Base-by-base conservation (phyloP, 2,329 filamentous ascomycete species). In the Aureobasidium sp. region DNA sequence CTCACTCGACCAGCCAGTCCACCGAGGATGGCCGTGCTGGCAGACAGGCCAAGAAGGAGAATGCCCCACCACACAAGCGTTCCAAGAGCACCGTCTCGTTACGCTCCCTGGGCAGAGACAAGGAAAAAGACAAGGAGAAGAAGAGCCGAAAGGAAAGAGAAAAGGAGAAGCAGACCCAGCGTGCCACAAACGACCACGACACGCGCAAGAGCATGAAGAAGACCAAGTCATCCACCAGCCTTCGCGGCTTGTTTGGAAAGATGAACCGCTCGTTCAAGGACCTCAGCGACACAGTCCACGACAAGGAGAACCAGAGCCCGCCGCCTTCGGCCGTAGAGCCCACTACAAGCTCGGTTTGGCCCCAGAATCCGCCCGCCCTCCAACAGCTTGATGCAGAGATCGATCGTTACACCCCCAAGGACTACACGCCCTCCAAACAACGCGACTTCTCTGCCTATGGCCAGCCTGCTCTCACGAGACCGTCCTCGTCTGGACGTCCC, bases 221-320 rank as follows among this genome's bases (percentile, higher is more conserved):
- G 78, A 84, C 84, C 41, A 96, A 93, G 74, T 96, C 92, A 0
- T 83, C 89, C 3, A 89, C 89, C 36, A 95, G 91, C 71, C 80
- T 97, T n/a, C 85, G 85, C 0, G 85, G 82, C 5, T 82, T 97
- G 61, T 82, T 96, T 57, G 86, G 85, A 62, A 87, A 88, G 62
- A 85, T 86, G 63, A 91, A 88, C 53, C 69, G 71, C 72, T 91
- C 90, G 11, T 81, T 86, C 59, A 90, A 87, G 70, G 77, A 81
- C 60, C 76, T 76, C 37, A 82, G 84, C 14, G 82, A 84, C 7
- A 78, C 80, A 59, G 74, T 78, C 27, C 79, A 77, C 42, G 87
- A 93, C 73, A 96, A 96, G 75, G 91, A 96, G 74, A 96, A 96
- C 72, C 82, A 81, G 60, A 87, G 83, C 36, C 90, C 89, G 3